Evolutionary conservation across 208 protist genomes (phyloP).

Genomic region (Leishmania turanica): DNA sequence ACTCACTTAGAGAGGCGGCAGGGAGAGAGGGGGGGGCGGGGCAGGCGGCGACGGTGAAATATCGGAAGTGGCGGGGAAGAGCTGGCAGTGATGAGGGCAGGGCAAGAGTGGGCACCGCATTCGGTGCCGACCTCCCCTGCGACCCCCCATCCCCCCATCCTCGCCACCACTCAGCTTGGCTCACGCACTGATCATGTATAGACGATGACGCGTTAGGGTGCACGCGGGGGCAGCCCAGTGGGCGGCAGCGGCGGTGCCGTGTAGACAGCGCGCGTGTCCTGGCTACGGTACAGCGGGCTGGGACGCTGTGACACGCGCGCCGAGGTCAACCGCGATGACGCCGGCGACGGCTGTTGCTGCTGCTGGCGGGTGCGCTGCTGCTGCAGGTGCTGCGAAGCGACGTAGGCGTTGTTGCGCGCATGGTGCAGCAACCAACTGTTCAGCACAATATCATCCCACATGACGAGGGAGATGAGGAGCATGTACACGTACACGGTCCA

Average conservation of each 20-base stretch:
- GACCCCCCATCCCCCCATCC: background rate
- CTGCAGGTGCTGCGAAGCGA: slow-evolving; percentile 51
- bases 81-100: background rate
- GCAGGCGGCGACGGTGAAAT: background rate
- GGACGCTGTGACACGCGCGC: slow-evolving; percentile 3
- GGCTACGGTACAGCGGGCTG: slow-evolving; percentile 10
- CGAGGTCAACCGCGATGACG: background rate
- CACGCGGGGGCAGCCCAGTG: slow-evolving; percentile 2
- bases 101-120: background rate
- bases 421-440: slow-evolving; percentile 80
- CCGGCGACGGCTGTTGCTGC: slow-evolving; percentile 1
- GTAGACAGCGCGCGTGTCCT: background rate
- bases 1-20: background rate
- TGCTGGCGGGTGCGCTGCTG: slow-evolving; percentile 19
- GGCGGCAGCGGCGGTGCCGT: background rate
- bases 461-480: slow-evolving; percentile 77
- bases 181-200: background rate
- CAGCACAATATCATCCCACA: slow-evolving; percentile 86
- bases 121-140: background rate
- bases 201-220: background rate
- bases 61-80: background rate
- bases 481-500: slow-evolving; percentile 90
- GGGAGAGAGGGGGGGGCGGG: background rate
- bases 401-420: slow-evolving; percentile 71
- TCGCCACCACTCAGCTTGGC: background rate